Percentiles rank a stretch among this genome's conserved stretches.
Evolutionary conservation across 1,139 yeast species (phyloP).

Genomic region (Spencermartinsiella ligniputridi): DNA sequence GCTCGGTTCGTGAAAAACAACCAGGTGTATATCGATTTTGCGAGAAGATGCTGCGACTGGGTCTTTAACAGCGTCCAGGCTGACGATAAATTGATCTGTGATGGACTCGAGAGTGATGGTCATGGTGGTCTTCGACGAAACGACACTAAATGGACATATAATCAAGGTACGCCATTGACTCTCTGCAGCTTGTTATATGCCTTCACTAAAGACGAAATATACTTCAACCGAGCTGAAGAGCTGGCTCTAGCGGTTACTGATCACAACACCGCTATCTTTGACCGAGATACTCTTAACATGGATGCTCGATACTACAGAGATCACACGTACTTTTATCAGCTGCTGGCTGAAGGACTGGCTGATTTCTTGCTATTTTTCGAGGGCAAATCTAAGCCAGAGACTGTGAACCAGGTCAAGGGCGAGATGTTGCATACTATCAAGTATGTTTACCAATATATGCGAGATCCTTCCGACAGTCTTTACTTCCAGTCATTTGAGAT

Average conservation of each 20-base stretch:
- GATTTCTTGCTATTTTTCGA: slow-evolving; percentile 55
- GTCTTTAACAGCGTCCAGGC: slow-evolving; percentile 47
- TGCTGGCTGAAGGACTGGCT: slow-evolving; percentile 64
- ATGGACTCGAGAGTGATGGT: slow-evolving; percentile 51
- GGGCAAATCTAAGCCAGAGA: slow-evolving; percentile 36
- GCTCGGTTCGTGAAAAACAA: slow-evolving; percentile 49
- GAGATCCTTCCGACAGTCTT: slow-evolving; percentile 55
- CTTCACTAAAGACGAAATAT: slow-evolving; percentile 50
- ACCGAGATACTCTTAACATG: slow-evolving; percentile 54
- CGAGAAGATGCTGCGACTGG: slow-evolving; percentile 52
- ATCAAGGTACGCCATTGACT: slow-evolving; percentile 61
- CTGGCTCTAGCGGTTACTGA: slow-evolving; percentile 58
- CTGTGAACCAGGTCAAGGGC: slow-evolving; percentile 23
- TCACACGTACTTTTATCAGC: slow-evolving; percentile 58
- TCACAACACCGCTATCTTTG: slow-evolving; percentile 54
- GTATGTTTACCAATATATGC: slow-evolving; percentile 46
- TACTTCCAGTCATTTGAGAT: slow-evolving; percentile 63
- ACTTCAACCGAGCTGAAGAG: slow-evolving; percentile 54
- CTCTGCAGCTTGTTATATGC: slow-evolving; percentile 51
- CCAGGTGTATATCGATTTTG: slow-evolving; percentile 46
- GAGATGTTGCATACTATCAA: slow-evolving; percentile 28
- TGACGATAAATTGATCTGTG: slow-evolving; percentile 54
- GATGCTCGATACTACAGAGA: slow-evolving; percentile 63
- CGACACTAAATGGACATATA: slow-evolving; percentile 63
- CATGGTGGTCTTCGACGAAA: slow-evolving; percentile 40